Base-by-base conservation (phyloP, 495 filamentous ascomycete species). In the Penicillium parvum region DNA sequence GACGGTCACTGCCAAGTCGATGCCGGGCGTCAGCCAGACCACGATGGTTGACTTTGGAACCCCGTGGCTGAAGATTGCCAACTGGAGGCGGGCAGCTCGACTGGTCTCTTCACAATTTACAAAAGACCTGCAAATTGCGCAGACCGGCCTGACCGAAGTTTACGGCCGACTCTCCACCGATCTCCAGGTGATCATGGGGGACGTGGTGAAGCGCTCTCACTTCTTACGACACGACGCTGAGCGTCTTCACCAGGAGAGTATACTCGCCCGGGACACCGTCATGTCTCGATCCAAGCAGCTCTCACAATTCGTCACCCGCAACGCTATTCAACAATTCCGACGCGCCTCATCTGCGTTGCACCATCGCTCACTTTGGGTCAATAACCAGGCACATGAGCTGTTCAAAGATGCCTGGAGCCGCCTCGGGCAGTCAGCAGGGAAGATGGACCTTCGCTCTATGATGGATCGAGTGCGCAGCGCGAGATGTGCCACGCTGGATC, bases 41-140 rank as follows among this genome's bases (percentile, higher is more conserved):
- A 71, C 77, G 11, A 55, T 68, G 17, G 61, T 82, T 29, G 78
- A 81, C 49, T 76, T 85, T 50, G 79, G 81, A n/a, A 76, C 70
- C 2, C 75, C 74, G 11, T 83, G 79, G 78, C 56, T 81, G 39
- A 79, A 78, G 49, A 63, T 79, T 45, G 66, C 68, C 28, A 73
- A 71, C 14, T 82, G 79, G 77, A 76, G 72, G 46, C 66, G 69
- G 41, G 74, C 71, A 21, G 75, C 66, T 5, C 65, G 59, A 0
- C 45, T 40, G 12, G 49, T 76, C 15, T 69, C 66, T 26, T 64
- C 69, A 11, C 61, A 73, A 20, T 42, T 77, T 21, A 53, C 63
- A 28, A 63, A 52, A 30, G 69, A 79, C 26, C 47, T 76, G 10
- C 61, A 58, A 20, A 66, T 55, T 8, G 63, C 74, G 17, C 67